Evolutionary conservation across 2,329 filamentous ascomycete genomes (phyloP), one percentile per base, ranked within the genome.

Genomic region (Pseudopyrenochaeta lycopersici): DNA sequence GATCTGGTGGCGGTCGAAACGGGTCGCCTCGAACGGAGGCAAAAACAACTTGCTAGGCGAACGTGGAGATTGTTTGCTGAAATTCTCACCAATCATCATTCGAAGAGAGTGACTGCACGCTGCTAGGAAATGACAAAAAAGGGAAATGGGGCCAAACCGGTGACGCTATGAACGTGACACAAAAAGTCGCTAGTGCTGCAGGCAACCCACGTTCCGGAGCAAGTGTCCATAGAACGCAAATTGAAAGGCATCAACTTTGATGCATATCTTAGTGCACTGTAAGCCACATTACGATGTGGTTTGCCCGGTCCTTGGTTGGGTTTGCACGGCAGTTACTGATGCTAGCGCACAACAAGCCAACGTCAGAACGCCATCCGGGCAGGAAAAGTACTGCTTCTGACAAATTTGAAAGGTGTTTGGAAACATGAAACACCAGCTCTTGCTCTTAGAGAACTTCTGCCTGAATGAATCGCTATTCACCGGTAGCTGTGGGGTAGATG

Each of bases 401-500:
- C 30, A 51, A 42, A 52, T 60, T 46, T 58, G 49, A 49, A 52
- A 53, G 30, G 54, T 47, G 54, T 53, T 21, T 55, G 30, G 15
- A 42, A 9, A 50, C 29, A 12, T 30, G 33, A 31, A 41, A 30
- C 33, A 52, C 59, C 54, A 62, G 49, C 60, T 66, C 53, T 58
- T 59, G 23, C 43, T 41, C 46, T 38, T 31, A 39, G 36, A 48
- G 39, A 40, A 60, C 50, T 68, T 71, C 67, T 72, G 71, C 70
- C 71, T 61, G 66, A 62, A 49, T 40, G 33, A 33, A 49, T 29
- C 43, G n/a, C 53, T 57, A 29, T 45, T 69, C 62, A 73, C 72
- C 71, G 72, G 71, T 72, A 51, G 63, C 60, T 40, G 70, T 70
- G 71, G 71, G 64, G 58, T 33, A 41, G 39, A 30, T n/a, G 23